Evolutionary conservation across 176 grass and related monocot species (phyloP), one percentile per base, ranked within the genome.

Genomic region (Phoenix dactylifera): DNA sequence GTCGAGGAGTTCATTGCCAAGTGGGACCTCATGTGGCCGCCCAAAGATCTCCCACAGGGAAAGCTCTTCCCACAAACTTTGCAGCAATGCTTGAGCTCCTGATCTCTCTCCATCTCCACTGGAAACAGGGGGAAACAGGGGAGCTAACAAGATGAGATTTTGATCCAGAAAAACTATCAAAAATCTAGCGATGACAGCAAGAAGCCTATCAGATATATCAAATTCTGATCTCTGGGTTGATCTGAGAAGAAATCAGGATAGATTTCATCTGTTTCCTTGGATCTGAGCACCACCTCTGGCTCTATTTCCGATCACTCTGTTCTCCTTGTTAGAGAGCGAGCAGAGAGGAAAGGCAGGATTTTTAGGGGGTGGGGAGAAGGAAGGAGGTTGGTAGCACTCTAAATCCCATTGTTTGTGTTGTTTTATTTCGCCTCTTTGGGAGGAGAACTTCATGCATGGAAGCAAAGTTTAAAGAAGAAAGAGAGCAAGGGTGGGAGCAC

Each of bases 31-130:
- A 44, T 44, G 35, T 44, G 35, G 10, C 35, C 35, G 12, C 35
- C 35, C 35, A 44, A 44, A 14, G 35, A 88, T 15, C 80, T 77
- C 50, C 85, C 85, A 25, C 64, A 76, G 2, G 69, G 19, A 72
- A 88, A 88, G 18, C 80, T 67, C 68, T 79, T 88, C 26, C 80
- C 63, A 49, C 85, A 88, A 24, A 83, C 85, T 76, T 70, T 83
- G 64, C 85, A 88, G 59, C 50, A 19, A 29, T 80, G 85, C 72
- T 5, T 72, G 57, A 24, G 23, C 48, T 59, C 66, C 18, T n/a
- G 75, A 24, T 73, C 7, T 9, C 60, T 7, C 26, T 22, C 22
- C 62, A 18, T 72, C 65, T 44, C 35, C 35, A 44, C 7, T 44
- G 3, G 10, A 44, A 39, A 39, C 1, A 2, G 9, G 1, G 7